Base-by-base conservation (phyloP, 2,329 filamentous ascomycete species). In the Arachnopeziza araneosa region DNA sequence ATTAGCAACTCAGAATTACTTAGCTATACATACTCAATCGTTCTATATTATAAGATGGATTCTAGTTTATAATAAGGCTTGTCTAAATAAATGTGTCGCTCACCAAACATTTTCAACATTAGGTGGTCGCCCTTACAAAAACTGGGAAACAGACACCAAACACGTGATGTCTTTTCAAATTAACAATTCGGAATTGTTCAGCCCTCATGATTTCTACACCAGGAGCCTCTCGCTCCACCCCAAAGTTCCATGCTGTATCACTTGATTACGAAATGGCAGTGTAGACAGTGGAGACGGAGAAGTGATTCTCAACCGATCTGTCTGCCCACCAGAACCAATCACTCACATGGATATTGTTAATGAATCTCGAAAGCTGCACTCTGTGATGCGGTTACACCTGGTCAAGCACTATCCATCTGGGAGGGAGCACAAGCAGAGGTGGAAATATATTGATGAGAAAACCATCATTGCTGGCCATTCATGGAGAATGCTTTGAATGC, bases 251-350 rank as follows among this genome's bases (percentile, higher is more conserved):
- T 26, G 77, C 74, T 2, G 72, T 81, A 1, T 75, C 72, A 0
- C 64, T 81, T 8, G 79, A 81, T 63, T 81, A 79, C 60, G 79
- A 81, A 65, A 80, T 80, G 78, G 77, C 77, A 70, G 67, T 17
- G 67, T 77, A 0, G 57, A 49, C 1, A 64, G 71, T 10, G 69
- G 71, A 36, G 65, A 62, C 24, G 55, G 63, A 49, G 73, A 73
- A 60, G 62, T 75, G 2, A 75, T 76, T 19, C 72, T 82, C 24
- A 67, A 81, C 62, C 68, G 66, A 14, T 73, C 77, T 26, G 75
- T 83, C 2, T 50, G 68, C 7, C 79, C 80, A 0, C 63, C 56
- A 0, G 56, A 58, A 14, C 66, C 63, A 12, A 72, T 76, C 1
- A 69, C 69, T 22, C 68, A 75, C 66, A 77, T 75, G 74, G 6